These are phyloP conservation scores for Trichophyton mentagrophytes DNA, from an alignment of 2,329 filamentous ascomycete species.

Conservation along the genomic window DNA sequence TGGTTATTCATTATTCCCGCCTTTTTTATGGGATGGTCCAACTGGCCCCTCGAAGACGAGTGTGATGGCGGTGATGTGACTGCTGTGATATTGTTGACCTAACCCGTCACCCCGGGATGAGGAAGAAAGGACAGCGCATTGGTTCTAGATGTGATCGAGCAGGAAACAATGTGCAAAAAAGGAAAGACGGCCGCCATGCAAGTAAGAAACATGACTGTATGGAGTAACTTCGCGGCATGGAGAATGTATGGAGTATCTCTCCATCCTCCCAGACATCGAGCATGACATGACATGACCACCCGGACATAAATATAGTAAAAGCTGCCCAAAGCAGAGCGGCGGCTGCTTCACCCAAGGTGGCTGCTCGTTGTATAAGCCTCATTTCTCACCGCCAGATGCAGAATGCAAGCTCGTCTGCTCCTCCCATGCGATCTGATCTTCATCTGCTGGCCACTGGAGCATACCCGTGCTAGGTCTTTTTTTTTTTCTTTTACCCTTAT, in stretches of 20 bases:
- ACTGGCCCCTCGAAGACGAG: background rate
- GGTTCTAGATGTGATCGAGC: background rate
- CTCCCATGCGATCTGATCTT: background rate
- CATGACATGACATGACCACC: background rate
- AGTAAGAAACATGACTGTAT: background rate
- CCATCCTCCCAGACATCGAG: background rate
- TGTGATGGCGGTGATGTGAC: background rate
- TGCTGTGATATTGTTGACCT: background rate
- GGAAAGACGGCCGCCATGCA: background rate
- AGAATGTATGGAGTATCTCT: background rate
- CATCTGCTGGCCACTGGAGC: background rate
- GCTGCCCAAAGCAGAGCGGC: background rate
- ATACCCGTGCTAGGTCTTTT: background rate
- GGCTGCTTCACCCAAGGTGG: background rate
- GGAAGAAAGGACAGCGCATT: background rate
- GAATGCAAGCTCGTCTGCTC: background rate
- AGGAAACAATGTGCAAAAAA: background rate
- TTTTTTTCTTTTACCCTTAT: background rate
- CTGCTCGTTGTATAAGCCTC: background rate
- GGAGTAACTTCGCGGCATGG: background rate
- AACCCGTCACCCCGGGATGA: background rate
- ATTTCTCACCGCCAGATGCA: conserved; percentile 2
- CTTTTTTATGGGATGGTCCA: no score
- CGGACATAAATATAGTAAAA: background rate
- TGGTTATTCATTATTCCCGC: no score